phyloP scores from a whole-genome alignment of 2,329 filamentous ascomycete species.

The Pyrenochaeta sp. region DNA sequence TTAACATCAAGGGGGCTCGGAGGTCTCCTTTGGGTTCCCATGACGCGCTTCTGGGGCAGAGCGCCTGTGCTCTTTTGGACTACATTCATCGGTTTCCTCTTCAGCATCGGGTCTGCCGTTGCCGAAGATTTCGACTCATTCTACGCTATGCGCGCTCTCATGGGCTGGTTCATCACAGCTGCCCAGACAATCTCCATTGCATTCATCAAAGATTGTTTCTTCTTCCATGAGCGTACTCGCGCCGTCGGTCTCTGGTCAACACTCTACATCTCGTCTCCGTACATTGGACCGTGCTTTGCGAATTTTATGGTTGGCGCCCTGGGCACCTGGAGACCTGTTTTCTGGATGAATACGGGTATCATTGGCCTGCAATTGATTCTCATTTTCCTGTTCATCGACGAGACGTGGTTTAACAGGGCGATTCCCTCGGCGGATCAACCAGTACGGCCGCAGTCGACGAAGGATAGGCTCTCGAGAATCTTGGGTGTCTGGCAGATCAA shows the following conservation, averaged over 20 bases:
- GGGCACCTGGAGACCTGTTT: conserved; percentile 12
- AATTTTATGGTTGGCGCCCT: conserved; percentile 17
- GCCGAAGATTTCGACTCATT: conserved; percentile 24
- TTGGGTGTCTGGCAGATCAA: conserved; percentile 10
- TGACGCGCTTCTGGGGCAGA: conserved; percentile 8
- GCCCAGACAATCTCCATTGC: conserved; percentile 25
- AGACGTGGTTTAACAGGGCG: not conserved
- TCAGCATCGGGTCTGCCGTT: conserved; percentile 23
- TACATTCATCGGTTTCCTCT: conserved; percentile 21
- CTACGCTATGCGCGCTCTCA: conserved; percentile 33
- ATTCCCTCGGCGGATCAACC: not conserved
- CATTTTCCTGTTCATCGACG: conserved; percentile 3
- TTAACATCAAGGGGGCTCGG: conserved; percentile 20
- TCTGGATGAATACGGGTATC: conserved; percentile 13
- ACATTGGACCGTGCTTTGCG: conserved; percentile 28
- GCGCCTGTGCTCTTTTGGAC: conserved; percentile 42
- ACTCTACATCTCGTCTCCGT: conserved; percentile 25
- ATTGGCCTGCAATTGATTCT: conserved; percentile 1
- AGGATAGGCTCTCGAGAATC: conserved; percentile 4
- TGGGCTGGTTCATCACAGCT: conserved; percentile 34
- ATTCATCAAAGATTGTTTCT: conserved; percentile 43
- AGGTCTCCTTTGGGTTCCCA: conserved; percentile 30
- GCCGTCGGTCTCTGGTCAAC: conserved; percentile 35
- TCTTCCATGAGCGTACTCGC: conserved; percentile 39
- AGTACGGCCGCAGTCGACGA: not conserved